phyloP scores from a whole-genome alignment of 345 rosid genomes.

The Eucalyptus caleyi region DNA sequence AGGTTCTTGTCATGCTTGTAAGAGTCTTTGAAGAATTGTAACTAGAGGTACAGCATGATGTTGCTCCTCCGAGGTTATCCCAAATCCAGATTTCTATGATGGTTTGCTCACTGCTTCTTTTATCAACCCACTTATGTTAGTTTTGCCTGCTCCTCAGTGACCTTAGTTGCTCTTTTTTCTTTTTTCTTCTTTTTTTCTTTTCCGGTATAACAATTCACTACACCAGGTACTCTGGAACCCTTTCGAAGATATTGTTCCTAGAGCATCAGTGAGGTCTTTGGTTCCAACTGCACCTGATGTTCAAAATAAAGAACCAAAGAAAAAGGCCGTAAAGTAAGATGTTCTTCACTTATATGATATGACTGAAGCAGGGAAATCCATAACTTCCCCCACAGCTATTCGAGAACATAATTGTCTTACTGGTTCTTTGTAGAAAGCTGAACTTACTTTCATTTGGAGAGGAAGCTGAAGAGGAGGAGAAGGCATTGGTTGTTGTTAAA shows the following conservation, averaged over 20 bases:
- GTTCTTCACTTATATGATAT: neutral
- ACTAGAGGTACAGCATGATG: neutral
- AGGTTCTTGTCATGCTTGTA: neutral
- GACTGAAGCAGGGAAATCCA: neutral
- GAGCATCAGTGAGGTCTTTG: constrained; percentile 21
- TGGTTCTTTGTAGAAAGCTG: constrained; percentile 45
- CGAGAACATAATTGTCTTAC: neutral
- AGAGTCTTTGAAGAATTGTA: neutral
- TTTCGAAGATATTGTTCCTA: constrained; percentile 88
- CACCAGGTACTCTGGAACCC: constrained; percentile 88
- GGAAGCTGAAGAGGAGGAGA: constrained; percentile 97
- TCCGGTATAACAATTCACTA: neutral
- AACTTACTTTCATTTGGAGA: constrained; percentile 94
- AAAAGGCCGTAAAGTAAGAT: constrained; percentile 75
- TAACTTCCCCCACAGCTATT: neutral
- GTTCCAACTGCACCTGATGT: constrained; percentile 15
- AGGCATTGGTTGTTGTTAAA: constrained; percentile 54
- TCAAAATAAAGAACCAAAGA: constrained; percentile 44
- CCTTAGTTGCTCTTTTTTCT: neutral
- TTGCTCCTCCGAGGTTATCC: neutral
- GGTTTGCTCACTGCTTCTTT: neutral
- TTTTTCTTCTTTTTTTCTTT: neutral
- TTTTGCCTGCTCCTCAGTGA: neutral
- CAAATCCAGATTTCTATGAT: neutral
- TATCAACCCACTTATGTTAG: neutral